A percentile compares a stretch with the other conserved stretches of the same genome.
Evolutionary conservation across 345 rosid genomes (phyloP).

Genomic region (Eucalyptus brandiana): DNA sequence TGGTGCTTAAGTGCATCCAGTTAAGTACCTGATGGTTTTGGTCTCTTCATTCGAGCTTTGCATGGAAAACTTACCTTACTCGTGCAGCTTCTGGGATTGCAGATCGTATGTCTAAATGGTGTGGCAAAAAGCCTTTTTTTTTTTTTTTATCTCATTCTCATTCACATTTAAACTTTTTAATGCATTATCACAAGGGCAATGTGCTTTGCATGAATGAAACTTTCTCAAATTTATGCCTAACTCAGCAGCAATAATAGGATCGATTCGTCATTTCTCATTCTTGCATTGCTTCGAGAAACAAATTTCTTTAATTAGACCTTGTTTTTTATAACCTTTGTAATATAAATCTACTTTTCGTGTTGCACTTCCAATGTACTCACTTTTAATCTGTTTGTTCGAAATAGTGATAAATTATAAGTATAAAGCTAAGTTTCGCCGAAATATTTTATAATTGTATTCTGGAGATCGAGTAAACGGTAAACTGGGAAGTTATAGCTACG

Average conservation of each 20-base stretch:
- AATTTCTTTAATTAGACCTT: background rate
- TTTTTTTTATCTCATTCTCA: background rate
- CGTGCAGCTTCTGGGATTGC: background rate
- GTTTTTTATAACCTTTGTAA: background rate
- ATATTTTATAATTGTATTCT: background rate
- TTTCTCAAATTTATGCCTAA: background rate
- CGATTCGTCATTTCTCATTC: background rate
- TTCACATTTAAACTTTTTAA: background rate
- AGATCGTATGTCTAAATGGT: background rate
- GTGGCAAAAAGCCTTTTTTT: background rate
- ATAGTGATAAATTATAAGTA: background rate
- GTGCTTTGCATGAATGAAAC: background rate
- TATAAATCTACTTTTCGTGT: background rate
- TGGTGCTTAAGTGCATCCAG: background rate
- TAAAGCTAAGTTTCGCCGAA: background rate
- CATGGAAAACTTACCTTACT: background rate
- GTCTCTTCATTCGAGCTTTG: background rate
- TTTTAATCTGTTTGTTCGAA: background rate
- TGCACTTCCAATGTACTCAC: background rate
- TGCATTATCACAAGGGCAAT: background rate
- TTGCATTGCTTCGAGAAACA: background rate
- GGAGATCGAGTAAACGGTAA: background rate
- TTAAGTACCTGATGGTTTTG: background rate
- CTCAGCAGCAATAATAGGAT: background rate
- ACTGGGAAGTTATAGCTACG: background rate